Base-by-base conservation (phyloP, 1,139 yeast genomes). In the Kodamaea fungicola region DNA sequence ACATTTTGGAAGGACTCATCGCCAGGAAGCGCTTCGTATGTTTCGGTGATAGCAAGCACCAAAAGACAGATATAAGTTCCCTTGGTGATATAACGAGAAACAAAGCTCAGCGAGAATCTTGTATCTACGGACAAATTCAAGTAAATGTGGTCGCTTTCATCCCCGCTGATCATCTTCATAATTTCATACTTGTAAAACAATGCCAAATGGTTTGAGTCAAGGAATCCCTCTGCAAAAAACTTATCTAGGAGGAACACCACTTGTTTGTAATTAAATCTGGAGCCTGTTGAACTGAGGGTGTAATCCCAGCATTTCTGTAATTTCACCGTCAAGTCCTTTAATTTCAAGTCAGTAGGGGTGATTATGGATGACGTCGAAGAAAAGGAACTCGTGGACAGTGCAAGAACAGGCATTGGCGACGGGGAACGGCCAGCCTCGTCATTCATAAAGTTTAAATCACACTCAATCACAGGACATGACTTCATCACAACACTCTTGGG, bases 381-480 rank as follows among this genome's bases (percentile, higher is more conserved):
- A 27, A 8, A 10, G 4, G 12, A 12, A 9, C 13, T 9, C 4
- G 12, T 7, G 8, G 8, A 7, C 9, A 12, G 16, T 24, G 27
- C 27, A 9, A 24, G 32, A 31, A 25, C 12, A 3, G 42, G 42
- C 7, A 38, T 37, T 4, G 34, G 37, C 12, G 40, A 28, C 5
- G 28, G 27, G 16, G 34, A 32, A 10, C 27, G 29, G 8, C 13
- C 12, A 8, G 16, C 22, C 19, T 57, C 61, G 10, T 64, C 67
- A 19, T 52, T 50, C 64, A 67, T 61, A 37, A 64, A 57, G 40
- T 64, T 64, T 42, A 69, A 57, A 44, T 67, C 72, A 42, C 71
- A 65, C 40, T 64, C 71, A 25, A 65, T 58, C 2, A 69, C 74
- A 0, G 75, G 74, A 38, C 75, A 69, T 34, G 56, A 56, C 23